phyloP scores from a whole-genome alignment of 1,139 yeast genomes.

The Suhomyces panamericanus region DNA sequence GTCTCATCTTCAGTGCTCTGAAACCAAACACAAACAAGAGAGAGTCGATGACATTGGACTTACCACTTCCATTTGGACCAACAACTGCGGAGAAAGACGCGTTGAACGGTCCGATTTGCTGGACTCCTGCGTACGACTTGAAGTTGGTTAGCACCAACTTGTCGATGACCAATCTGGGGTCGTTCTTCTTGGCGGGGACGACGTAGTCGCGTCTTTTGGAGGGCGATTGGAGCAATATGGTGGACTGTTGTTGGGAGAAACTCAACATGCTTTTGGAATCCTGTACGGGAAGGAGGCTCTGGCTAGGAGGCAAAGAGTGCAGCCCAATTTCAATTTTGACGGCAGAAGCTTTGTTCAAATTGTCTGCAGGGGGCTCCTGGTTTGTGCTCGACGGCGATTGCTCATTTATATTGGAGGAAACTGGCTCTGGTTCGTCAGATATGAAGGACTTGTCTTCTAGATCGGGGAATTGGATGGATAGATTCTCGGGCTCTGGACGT shows the following conservation, averaged over 20 bases:
- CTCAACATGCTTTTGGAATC: conserved; percentile 19
- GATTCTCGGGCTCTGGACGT: background rate
- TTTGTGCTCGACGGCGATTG: too few species aligned
- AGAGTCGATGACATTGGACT: conserved; percentile 95
- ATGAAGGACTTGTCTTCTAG: conserved; percentile 8
- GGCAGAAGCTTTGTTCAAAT: conserved; percentile 6
- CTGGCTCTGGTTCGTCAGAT: conserved; percentile 11
- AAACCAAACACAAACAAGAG: conserved; percentile 96
- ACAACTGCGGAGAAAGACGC: conserved; percentile 94
- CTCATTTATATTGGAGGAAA: background rate
- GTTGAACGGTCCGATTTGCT: conserved; percentile 92
- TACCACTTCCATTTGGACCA: conserved; percentile 99
- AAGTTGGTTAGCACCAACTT: conserved; percentile 77
- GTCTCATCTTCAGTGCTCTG: conserved; percentile 95
- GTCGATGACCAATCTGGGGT: conserved; percentile 71
- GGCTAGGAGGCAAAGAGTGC: conserved; percentile 3
- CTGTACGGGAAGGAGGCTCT: conserved; percentile 1
- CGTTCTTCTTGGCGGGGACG: conserved; percentile 20
- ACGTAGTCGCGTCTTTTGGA: conserved; percentile 26
- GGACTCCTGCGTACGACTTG: conserved; percentile 96
- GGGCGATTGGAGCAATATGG: conserved; percentile 32
- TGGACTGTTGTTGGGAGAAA: conserved; percentile 33
- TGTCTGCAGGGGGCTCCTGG: conserved; percentile 12
- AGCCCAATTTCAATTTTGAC: conserved; percentile 5
- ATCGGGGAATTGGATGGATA: conserved; percentile 1